Percentiles rank a stretch among this genome's conserved stretches.
Conservation (phyloP, 495 filamentous ascomycete species). For the Aspergillus incahuasiensis region DNA sequence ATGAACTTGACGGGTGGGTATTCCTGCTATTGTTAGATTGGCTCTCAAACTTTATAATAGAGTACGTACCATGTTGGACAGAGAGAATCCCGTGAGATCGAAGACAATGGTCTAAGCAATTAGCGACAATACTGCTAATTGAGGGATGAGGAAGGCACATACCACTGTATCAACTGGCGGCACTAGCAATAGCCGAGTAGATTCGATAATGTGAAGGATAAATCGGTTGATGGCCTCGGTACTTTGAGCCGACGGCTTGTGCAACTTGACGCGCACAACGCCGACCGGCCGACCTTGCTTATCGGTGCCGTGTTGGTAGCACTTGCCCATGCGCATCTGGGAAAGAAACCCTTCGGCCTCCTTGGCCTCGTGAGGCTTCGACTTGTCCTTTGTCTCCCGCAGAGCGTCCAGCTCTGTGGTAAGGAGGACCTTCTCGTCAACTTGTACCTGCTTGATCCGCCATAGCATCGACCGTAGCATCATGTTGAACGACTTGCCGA, state of each 20-base stretch:
- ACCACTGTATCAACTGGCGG: slow-evolving; percentile 83
- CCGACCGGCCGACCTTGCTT: slow-evolving; percentile 80
- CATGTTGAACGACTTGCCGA: slow-evolving; percentile 86
- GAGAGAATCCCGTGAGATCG: slow-evolving; percentile 86
- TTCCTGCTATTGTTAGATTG: slow-evolving; percentile 50
- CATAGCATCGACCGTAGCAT: slow-evolving; percentile 85
- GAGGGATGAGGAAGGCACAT: slow-evolving; percentile 31
- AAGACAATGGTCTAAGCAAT: slow-evolving; percentile 69
- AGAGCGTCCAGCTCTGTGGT: slow-evolving; percentile 67
- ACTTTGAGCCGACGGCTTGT: slow-evolving; percentile 79
- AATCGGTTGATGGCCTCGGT: slow-evolving; percentile 76
- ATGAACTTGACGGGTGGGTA: slow-evolving; percentile 95
- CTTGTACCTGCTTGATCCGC: slow-evolving; percentile 71
- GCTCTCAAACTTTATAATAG: background rate
- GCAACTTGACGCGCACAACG: slow-evolving; percentile 70
- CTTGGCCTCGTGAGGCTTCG: slow-evolving; percentile 52
- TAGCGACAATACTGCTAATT: background rate
- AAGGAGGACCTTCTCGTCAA: slow-evolving; percentile 75
- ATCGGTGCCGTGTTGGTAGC: slow-evolving; percentile 81
- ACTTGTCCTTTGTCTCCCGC: slow-evolving; percentile 48
- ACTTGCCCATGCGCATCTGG: slow-evolving; percentile 87
- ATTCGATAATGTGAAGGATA: slow-evolving; percentile 91
- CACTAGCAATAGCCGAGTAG: slow-evolving; percentile 68
- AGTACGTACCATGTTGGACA: slow-evolving; percentile 80
- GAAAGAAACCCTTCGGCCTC: slow-evolving; percentile 73